These are phyloP conservation scores for Cylindrotheca fusiformis DNA, from an alignment of 108 stramenopile species.

Conservation along the genomic window DNA sequence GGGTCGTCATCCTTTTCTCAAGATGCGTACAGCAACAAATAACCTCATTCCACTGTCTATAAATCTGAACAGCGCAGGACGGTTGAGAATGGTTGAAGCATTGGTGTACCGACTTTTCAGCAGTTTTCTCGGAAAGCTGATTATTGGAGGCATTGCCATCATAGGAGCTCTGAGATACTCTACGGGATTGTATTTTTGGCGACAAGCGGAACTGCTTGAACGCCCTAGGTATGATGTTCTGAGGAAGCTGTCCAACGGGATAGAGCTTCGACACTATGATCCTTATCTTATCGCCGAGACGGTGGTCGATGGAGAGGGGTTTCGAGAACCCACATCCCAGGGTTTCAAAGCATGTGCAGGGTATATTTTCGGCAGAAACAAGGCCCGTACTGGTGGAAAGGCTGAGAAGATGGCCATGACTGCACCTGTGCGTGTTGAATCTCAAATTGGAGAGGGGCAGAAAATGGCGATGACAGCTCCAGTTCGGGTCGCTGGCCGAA, in stretches of 20 bases:
- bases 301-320: constrained; percentile 38
- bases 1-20: too few species aligned
- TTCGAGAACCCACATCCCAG: constrained; percentile 30
- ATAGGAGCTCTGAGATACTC: constrained; percentile 37
- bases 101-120: not conserved
- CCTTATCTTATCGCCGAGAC: constrained; percentile 67
- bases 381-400: constrained; percentile 1
- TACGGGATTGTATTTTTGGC: constrained; percentile 45
- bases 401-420: constrained; percentile 59
- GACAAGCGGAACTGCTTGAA: constrained; percentile 48
- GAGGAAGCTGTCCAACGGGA: constrained; percentile 31
- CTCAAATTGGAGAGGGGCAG: constrained; percentile 17
- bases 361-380: constrained; percentile 68
- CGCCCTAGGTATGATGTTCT: constrained; percentile 49
- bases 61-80: too few species aligned
- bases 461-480: constrained; percentile 72
- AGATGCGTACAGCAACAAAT: too few species aligned
- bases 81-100: too few species aligned
- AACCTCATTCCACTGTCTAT: too few species aligned
- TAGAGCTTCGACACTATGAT: constrained; percentile 62
- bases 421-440: constrained; percentile 39
- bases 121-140: constrained; percentile 8
- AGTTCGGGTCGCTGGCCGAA: constrained; percentile 36
- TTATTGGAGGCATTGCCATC: constrained; percentile 22
- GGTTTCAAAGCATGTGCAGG: constrained; percentile 58